Conservation (phyloP, 2,329 filamentous ascomycete genomes). For the Apiospora phragmitis region DNA sequence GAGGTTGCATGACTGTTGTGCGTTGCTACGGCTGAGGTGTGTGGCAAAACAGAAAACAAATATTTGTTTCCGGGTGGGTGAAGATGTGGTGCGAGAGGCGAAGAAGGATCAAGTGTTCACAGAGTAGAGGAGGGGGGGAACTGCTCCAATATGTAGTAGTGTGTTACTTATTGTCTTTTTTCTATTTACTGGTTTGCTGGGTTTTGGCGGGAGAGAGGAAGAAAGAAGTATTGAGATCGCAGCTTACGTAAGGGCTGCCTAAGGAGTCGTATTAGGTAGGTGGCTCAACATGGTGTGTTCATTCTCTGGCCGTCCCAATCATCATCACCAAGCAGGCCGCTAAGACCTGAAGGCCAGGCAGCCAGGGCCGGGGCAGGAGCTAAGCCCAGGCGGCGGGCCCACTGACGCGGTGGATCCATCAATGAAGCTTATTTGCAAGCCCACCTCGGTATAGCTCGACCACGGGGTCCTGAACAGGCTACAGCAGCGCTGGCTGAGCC, state of each 20-base stretch:
- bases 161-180: neutral
- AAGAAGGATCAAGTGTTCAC: neutral
- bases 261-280: conserved; percentile 3
- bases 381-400: neutral
- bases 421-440: neutral
- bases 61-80: neutral
- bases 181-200: neutral
- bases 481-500: neutral
- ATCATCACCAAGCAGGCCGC: neutral
- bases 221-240: neutral
- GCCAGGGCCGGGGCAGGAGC: neutral
- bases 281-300: neutral
- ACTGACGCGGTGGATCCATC: neutral
- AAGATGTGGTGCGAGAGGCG: neutral
- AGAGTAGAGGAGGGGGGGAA: neutral
- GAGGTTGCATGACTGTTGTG: neutral
- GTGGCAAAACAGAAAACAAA: neutral
- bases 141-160: too few relatives aligned
- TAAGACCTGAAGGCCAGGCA: neutral
- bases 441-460: neutral
- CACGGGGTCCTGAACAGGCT: neutral
- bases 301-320: neutral
- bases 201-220: neutral
- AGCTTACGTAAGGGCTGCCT: conserved; percentile 9
- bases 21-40: neutral